A percentile compares a stretch with the other conserved stretches of the same genome.
Evolutionary conservation across 2,329 filamentous ascomycete genomes (phyloP).

Genomic region (Venturia oleaginea): DNA sequence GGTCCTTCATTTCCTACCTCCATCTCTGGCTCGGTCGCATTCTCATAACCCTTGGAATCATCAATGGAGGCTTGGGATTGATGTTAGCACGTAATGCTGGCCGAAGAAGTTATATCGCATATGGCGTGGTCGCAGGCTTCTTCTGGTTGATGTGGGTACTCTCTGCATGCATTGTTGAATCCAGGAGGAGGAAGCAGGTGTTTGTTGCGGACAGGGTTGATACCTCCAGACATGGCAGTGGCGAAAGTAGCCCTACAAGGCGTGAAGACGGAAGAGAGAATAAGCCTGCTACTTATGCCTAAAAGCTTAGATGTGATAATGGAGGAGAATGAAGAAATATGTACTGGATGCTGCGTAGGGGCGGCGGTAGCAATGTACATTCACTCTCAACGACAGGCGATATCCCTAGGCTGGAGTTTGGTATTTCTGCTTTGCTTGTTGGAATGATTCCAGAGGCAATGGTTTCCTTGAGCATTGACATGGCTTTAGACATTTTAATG

Average conservation of each 20-base stretch:
- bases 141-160: slow-evolving; percentile 28
- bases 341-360: background rate
- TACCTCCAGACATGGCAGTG: background rate
- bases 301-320: background rate
- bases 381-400: background rate
- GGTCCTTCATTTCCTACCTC: slow-evolving; percentile 37
- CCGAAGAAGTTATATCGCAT: slow-evolving; percentile 35
- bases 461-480: background rate
- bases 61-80: slow-evolving; percentile 49
- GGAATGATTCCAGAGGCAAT: background rate
- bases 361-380: background rate
- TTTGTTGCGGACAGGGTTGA: background rate
- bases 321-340: background rate
- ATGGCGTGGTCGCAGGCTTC: slow-evolving; percentile 40
- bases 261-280: background rate
- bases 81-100: slow-evolving; percentile 32
- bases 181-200: slow-evolving; percentile 6
- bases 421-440: background rate
- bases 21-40: slow-evolving; percentile 49
- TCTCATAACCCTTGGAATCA: slow-evolving; percentile 42
- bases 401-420: background rate
- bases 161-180: slow-evolving; percentile 13
- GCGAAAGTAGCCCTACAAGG: background rate
- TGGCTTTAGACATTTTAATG: background rate
- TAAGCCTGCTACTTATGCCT: background rate